Evolutionary conservation across 352 stramenopile genomes (phyloP), one percentile per base, ranked within the genome.

Genomic region (Aphanomyces invadans): DNA sequence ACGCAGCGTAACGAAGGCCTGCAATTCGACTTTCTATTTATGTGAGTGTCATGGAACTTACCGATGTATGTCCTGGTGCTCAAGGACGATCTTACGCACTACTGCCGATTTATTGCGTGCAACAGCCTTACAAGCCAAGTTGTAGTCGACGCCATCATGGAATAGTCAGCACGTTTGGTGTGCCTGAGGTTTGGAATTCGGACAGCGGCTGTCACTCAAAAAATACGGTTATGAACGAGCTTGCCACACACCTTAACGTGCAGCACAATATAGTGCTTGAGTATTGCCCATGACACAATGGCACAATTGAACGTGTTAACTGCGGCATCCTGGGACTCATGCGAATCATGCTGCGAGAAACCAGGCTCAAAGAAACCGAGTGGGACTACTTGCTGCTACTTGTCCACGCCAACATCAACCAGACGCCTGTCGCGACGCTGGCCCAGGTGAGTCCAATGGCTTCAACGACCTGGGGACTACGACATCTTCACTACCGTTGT

Each of bases 241-340:
- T 77, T 2, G 62, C 32, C 38, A 51, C 39, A 17, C 32, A 48
- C 0, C 44, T 77, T 0, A 46, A 33, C 0, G 28, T 26, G 11
- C 0, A 69, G 0, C 73, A 79, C 48, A 48, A 72, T 15, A 42
- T 81, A 42, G 70, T 49, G 10, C 39, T 70, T 0, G 62, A 63
- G 2, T 78, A 78, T 33, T 72, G 65, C 26, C 72, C 67, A n/a
- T 82, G 70, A 63, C 70, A 71, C 11, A 78, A 76, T 32, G 72
- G 70, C 1, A 73, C 67, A 2, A 57, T 76, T 0, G 70, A 76
- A 45, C 62, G 69, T 2, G 17, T 70, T 0, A 80, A 78, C 31
- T 49, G 65, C 1, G 70, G 78, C 44, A 65, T 74, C 5, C 39
- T 78, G 2, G 52, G 73, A 49, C 72, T 76, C 11, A 9, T 74